A percentile compares a stretch with the other conserved stretches of the same genome.
phyloP scores from a whole-genome alignment of 1,284 basidiomycete genomes.

The Ganoderma resinaceum region DNA sequence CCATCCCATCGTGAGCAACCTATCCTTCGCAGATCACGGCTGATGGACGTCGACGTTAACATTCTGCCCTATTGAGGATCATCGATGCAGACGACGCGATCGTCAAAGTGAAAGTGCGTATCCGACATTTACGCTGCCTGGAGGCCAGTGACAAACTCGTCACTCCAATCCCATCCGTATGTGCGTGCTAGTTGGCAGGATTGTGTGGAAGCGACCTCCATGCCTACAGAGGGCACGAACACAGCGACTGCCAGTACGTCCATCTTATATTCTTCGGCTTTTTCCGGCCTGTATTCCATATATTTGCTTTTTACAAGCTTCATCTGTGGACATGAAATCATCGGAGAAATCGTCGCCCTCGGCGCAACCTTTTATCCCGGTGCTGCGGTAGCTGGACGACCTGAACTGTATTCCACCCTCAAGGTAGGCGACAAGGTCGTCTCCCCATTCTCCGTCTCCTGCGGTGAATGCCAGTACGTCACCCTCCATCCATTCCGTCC shows the following conservation, averaged over 20 bases:
- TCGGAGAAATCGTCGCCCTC: constrained; percentile 79
- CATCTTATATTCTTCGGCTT: constrained; percentile 6
- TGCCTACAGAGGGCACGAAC: constrained; percentile 69
- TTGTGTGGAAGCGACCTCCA: constrained; percentile 89
- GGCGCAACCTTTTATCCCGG: constrained; percentile 65
- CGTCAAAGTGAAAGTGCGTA: constrained; percentile 66
- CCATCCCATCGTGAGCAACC: constrained; percentile 57
- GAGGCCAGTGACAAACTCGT: no score
- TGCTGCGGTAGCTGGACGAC: constrained; percentile 50
- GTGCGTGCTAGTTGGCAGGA: constrained; percentile 62
- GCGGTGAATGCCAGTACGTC: constrained; percentile 80
- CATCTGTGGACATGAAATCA: constrained; percentile 84
- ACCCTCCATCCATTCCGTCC: not conserved
- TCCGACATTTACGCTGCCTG: not conserved
- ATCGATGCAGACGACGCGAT: constrained; percentile 78
- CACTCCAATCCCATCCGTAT: not conserved
- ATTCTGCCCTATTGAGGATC: constrained; percentile 58
- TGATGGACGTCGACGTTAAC: not conserved
- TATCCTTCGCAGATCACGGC: not conserved
- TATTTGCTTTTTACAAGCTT: constrained; percentile 47
- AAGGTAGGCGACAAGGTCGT: constrained; percentile 86
- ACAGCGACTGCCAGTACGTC: constrained; percentile 38
- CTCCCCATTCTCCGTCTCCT: constrained; percentile 86
- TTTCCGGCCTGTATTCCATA: not conserved
- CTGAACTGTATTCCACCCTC: constrained; percentile 69